Percentiles rank a stretch among this genome's conserved stretches.
Conservation (phyloP, 73 alveolate species). For the Paramecium octaurelia region DNA sequence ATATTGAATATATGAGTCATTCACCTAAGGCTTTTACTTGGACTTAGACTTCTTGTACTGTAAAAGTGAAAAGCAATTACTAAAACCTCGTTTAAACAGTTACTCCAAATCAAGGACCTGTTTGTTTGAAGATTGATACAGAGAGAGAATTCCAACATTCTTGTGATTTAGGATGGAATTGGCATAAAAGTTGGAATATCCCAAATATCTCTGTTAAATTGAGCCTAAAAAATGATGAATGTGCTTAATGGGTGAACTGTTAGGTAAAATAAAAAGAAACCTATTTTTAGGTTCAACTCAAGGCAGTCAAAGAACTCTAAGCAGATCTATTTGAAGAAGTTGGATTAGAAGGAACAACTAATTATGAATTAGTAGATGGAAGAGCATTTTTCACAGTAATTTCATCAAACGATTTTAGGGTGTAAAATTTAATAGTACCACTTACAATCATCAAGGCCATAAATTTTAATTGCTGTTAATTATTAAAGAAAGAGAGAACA, state of each 20-base stretch:
- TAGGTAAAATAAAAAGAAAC: not conserved
- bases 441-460: conserved; percentile 45
- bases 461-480: conserved; percentile 15
- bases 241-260: conserved; percentile 46
- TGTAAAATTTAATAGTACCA: conserved; percentile 49
- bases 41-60: not conserved
- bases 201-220: conserved; percentile 66
- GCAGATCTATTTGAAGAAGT: conserved; percentile 49
- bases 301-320: not conserved
- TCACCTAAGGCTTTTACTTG: not conserved
- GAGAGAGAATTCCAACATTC: conserved; percentile 65
- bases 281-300: not conserved
- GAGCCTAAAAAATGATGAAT: not conserved
- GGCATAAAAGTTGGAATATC: conserved; percentile 77
- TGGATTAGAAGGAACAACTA: conserved; percentile 53
- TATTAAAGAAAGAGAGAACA: not conserved
- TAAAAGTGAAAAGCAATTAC: not conserved
- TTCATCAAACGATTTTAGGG: conserved; percentile 33
- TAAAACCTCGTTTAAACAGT: not conserved
- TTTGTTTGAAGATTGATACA: conserved; percentile 62
- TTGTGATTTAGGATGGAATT: conserved; percentile 67
- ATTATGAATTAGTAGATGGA: conserved; percentile 41
- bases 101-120: not conserved
- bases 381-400: conserved; percentile 55
- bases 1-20: not conserved